Evolutionary conservation across 1,139 yeast genomes (phyloP).

Genomic region (Ogataea hybrid): DNA sequence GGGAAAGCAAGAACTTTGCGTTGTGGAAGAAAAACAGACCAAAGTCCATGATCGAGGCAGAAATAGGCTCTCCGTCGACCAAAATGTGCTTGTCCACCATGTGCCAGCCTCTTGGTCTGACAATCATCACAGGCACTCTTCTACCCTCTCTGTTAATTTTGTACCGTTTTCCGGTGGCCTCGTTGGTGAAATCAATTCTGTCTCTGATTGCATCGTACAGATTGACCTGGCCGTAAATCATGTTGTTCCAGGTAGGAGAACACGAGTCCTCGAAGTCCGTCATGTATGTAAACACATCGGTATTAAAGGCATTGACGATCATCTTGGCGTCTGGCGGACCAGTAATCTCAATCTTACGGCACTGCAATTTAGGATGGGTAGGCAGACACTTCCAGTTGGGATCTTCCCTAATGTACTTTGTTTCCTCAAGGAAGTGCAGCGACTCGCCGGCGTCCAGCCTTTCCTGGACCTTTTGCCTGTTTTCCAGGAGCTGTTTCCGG

Average conservation of each 20-base stretch:
- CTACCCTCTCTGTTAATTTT: slow-evolving; percentile 47
- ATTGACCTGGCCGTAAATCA: slow-evolving; percentile 88
- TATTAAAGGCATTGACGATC: slow-evolving; percentile 91
- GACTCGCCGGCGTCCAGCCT: slow-evolving; percentile 58
- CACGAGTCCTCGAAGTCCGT: slow-evolving; percentile 94
- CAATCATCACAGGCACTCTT: slow-evolving; percentile 69
- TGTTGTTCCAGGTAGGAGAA: slow-evolving; percentile 92
- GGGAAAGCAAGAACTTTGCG: slow-evolving; percentile 53
- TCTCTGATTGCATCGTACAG: slow-evolving; percentile 83
- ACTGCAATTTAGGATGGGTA: slow-evolving; percentile 47
- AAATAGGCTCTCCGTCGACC: slow-evolving; percentile 72
- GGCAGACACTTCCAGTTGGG: slow-evolving; percentile 76
- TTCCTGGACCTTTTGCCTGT: slow-evolving; percentile 59
- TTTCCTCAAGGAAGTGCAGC: slow-evolving; percentile 64
- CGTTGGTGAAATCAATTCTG: slow-evolving; percentile 49
- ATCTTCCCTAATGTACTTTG: slow-evolving; percentile 63
- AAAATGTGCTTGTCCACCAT: slow-evolving; percentile 69
- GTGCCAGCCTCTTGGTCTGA: slow-evolving; percentile 89
- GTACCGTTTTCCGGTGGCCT: slow-evolving; percentile 44
- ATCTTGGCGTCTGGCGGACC: slow-evolving; percentile 93
- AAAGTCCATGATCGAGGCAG: slow-evolving; percentile 76
- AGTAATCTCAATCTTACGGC: slow-evolving; percentile 60
- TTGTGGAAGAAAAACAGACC: slow-evolving; percentile 73
- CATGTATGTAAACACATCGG: slow-evolving; percentile 90
- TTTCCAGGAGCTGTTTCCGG: slow-evolving; percentile 56